Base-by-base conservation (phyloP, 2,329 filamentous ascomycete species). In the Hypoxylon sp. region DNA sequence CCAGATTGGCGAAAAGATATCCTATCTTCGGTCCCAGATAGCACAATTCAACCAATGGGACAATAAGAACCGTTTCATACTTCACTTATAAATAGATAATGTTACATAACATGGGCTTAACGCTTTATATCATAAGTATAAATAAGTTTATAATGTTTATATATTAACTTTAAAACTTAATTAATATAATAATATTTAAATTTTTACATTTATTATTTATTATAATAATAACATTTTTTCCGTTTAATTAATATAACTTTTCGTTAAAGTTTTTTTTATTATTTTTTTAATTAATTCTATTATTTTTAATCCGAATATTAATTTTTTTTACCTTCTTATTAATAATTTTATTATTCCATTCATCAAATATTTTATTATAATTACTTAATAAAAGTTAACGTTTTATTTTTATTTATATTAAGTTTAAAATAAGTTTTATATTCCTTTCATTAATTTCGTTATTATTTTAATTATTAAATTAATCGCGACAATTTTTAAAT, bases 41-140 rank as follows among this genome's bases (percentile, higher is more conserved):
- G 40, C 8, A 44, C 6, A 59, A 11, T 11, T 54, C 11, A 55
- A 7, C 30, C 61, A 69, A 66, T 66, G 5, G 17, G 25, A 55
- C 22, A 22, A 5, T 31, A 7, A 22, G n/a, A 7, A 10, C 20
- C 17, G 2, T 17, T 20, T 11, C 40, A 22, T 54, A 22, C 25
- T 42, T 35, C 27, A 13, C 33, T 50, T 51, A 17, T 31, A 59
- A 42, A 53, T 20, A 27, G 17, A 48, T n/a, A n/a, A n/a, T n/a
- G n/a, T n/a, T n/a, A n/a, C n/a, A n/a, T n/a, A n/a, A n/a, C n/a
- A n/a, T n/a, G n/a, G n/a, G n/a, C n/a, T n/a, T n/a, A n/a, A n/a
- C n/a, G n/a, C n/a, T n/a, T n/a, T n/a, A 20, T 20, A 20, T 20
- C 20, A 20, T 20, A 20, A 20, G 20, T 20, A 20, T 20, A 20